Evolutionary conservation across 176 grass and related monocot species (phyloP), one percentile per base, ranked within the genome.

Genomic region (Triticum monococcum): DNA sequence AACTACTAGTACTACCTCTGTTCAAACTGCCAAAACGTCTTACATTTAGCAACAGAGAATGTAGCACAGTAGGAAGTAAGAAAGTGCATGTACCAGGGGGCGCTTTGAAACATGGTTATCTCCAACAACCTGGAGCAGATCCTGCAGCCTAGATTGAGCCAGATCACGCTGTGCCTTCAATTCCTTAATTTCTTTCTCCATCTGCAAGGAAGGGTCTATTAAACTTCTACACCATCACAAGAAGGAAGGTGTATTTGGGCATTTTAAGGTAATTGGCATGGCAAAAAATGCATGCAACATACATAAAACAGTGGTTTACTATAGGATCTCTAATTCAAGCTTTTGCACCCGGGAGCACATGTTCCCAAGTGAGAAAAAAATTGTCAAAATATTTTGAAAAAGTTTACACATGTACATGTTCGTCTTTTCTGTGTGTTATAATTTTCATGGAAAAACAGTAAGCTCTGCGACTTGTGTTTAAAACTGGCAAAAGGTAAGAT

Each of bases 121-220:
- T 57, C 94, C 92, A 84, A 96, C 87, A 90, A 84, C 88, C 60
- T 87, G 73, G 59, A 94, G 91, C 83, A 96, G 86, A 90, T 93
- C 90, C 64, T 92, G 84, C 25, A 94, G 79, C 77, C 92, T 88
- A 70, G 97, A 96, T 31, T 92, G 88, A 89, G 92, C 90, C 22
- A 94, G 67, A 84, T 98, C 92, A 57, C 88, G 82, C 66, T 98
- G 92, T 84, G 66, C 81, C 76, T 92, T 98, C 86, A 98, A 77
- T 72, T 96, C 92, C 88, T 88, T 94, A 57, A 98, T 96, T 90
- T 98, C 90, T 77, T 88, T 98, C 79, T 96, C 97, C 97, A 98
- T 96, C 97, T 98, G 78, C 24, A 87, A 84, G 72, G 59, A 87
- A 77, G 32, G 86, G 78, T 38, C 84, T 59, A 74, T 61, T 62